Percentiles rank a stretch among this genome's conserved stretches.
Conservation (phyloP, 202 grass and related monocot genomes). For the Musa balbisiana region DNA sequence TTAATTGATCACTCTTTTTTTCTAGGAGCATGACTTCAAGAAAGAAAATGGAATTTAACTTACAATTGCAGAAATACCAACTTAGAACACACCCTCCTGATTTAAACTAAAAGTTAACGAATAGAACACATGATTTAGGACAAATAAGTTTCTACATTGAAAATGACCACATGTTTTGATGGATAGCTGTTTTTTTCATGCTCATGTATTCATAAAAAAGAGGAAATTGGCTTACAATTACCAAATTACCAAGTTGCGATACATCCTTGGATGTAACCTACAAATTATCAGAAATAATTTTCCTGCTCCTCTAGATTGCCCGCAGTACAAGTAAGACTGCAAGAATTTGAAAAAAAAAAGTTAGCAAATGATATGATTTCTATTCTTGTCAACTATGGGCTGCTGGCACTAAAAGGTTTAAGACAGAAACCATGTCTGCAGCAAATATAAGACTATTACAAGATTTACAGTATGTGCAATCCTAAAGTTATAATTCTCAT, state of each 20-base stretch:
- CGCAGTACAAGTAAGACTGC: neutral
- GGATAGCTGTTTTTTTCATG: too few species aligned
- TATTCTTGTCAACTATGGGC: neutral
- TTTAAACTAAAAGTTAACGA: neutral
- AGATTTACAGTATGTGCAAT: too few species aligned
- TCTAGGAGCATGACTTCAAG: neutral
- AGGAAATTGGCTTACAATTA: too few species aligned
- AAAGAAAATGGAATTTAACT: neutral
- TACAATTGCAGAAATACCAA: neutral
- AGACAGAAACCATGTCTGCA: neutral
- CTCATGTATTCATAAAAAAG: too few species aligned
- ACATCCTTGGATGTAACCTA: neutral
- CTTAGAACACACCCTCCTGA: neutral
- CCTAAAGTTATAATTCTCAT: too few species aligned
- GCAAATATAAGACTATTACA: too few species aligned
- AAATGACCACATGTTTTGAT: too few species aligned
- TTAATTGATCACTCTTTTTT: neutral
- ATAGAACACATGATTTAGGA: too few species aligned
- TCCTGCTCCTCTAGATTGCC: neutral
- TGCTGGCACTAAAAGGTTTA: neutral
- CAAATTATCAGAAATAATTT: neutral
- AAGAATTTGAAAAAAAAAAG: neutral
- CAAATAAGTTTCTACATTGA: too few species aligned
- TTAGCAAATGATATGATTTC: neutral
- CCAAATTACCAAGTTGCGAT: too few species aligned